Evolutionary conservation across 2,329 filamentous ascomycete genomes (phyloP).

Genomic region (Cryphonectria parasitica): DNA sequence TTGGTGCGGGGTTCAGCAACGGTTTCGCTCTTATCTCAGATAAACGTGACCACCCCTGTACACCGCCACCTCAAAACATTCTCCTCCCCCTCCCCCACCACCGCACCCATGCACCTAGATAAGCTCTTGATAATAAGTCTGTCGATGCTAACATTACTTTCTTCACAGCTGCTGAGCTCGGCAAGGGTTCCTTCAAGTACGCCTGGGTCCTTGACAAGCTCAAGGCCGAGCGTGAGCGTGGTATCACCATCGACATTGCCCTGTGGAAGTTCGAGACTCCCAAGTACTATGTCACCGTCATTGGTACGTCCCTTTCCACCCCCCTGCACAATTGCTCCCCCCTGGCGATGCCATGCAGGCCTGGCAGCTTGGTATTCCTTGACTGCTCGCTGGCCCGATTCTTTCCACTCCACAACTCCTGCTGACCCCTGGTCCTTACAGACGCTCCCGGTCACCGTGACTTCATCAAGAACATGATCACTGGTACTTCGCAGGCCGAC

Average conservation of each 20-base stretch:
- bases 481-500: slow-evolving; percentile 99
- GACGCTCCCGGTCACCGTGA: slow-evolving; percentile 99
- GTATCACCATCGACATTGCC: slow-evolving; percentile 99
- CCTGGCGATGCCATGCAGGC: neutral
- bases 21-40: slow-evolving; percentile 23
- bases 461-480: slow-evolving; percentile 99
- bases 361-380: neutral
- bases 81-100: neutral
- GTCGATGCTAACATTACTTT: slow-evolving; percentile 28
- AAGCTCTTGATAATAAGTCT: neutral
- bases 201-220: slow-evolving; percentile 99
- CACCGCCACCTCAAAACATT: slow-evolving; percentile 2
- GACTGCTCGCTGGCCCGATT: neutral
- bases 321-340: neutral
- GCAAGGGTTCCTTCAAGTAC: slow-evolving; percentile 99
- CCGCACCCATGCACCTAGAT: neutral
- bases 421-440: slow-evolving; percentile 40
- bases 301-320: slow-evolving; percentile 72
- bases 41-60: slow-evolving; percentile 19
- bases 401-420: slow-evolving; percentile 18
- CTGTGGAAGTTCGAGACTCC: slow-evolving; percentile 99
- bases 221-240: slow-evolving; percentile 99
- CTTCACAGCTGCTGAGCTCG: slow-evolving; percentile 82
- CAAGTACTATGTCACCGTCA: slow-evolving; percentile 98
- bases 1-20: slow-evolving; percentile 28